Base-by-base conservation (phyloP, 2,329 filamentous ascomycete species). In the Fusarium albidum region DNA sequence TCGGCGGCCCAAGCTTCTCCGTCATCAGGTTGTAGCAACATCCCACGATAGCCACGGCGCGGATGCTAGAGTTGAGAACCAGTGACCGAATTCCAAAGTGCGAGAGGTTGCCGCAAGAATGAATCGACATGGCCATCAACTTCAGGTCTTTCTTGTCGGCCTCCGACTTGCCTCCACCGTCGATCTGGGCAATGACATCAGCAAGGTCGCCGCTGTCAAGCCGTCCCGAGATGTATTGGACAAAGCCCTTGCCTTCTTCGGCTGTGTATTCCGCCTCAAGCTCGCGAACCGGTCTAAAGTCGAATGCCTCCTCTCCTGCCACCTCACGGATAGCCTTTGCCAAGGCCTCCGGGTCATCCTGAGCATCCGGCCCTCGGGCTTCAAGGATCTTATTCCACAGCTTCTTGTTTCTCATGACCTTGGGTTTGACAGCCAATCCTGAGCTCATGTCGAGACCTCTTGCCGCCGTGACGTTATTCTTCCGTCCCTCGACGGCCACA, bases 1-100 rank as follows among this genome's bases (percentile, higher is more conserved):
- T 92, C 14, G 92, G 89, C 2, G 92, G 91, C 0, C 91, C 91
- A 11, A 97, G 83, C 51, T 91, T 87, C 74, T 98, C 95, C 0
- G 94, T 97, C 64, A 98, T 78, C 6, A 98, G 85, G 67, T 99
- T 99, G 80, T 99, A 98, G 80, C 95, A 99, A 78, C 95, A 99
- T 39, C 95, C 95, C 55, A 99, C 92, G 70, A 99, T 93, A 52
- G 94, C 94, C 17, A 98, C 89, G n/a, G 92, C 92, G 27, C 86
- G 85, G 49, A 98, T 93, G 5, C 87, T 84, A 0, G 90, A 88
- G 69, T 97, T 98, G 51, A 96, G 76, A 2, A 93, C 75, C 15
- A 99, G 82, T 1, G 94, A 96, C 12, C 91, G 87, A 51, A 99
- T 88, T 9, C 91, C 95, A 69, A 96, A 93, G 72, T 99, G 95